These are phyloP conservation scores for Cladosporium sp. DNA, from an alignment of 2,329 filamentous ascomycete species.

Conservation along the genomic window DNA sequence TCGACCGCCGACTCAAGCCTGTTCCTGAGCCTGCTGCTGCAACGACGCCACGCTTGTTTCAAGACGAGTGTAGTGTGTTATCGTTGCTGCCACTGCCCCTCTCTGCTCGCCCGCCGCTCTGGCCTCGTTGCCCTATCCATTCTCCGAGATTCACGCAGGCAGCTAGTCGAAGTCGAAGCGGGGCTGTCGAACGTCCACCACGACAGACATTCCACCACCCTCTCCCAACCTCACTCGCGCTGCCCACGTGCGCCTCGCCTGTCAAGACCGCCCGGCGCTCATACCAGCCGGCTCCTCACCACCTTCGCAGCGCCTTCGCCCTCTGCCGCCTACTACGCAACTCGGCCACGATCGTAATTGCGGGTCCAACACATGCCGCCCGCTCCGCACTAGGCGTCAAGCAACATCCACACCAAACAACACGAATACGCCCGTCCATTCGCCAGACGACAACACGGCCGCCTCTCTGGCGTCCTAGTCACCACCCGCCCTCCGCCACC, in stretches of 20 bases:
- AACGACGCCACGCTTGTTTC: background rate
- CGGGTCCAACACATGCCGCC: conserved; percentile 11
- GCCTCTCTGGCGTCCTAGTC: background rate
- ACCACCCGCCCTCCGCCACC: conserved; percentile 6
- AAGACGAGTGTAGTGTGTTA: background rate
- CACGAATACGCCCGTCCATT: background rate
- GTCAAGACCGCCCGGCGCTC: background rate
- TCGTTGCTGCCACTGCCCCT: background rate
- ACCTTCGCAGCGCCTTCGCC: background rate
- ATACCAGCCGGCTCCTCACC: conserved; percentile 6
- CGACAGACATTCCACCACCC: background rate
- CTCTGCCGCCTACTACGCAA: background rate
- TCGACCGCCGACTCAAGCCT: background rate
- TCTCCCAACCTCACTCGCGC: conserved; percentile 4
- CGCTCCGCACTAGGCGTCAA: conserved; percentile 12
- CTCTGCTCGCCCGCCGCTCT: background rate
- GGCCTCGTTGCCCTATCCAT: background rate
- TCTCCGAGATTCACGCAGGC: background rate
- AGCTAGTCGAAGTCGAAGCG: background rate
- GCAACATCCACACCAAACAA: conserved; percentile 3
- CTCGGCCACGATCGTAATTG: conserved; percentile 7
- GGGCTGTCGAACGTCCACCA: background rate
- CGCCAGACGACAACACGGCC: background rate
- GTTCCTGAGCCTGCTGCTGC: background rate
- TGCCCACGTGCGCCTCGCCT: conserved; percentile 13